A percentile compares a stretch with the other conserved stretches of the same genome.
These are phyloP conservation scores for Prototheca wickerhamii DNA, from an alignment of 163 green algal genomes.

Conservation along the genomic window DNA sequence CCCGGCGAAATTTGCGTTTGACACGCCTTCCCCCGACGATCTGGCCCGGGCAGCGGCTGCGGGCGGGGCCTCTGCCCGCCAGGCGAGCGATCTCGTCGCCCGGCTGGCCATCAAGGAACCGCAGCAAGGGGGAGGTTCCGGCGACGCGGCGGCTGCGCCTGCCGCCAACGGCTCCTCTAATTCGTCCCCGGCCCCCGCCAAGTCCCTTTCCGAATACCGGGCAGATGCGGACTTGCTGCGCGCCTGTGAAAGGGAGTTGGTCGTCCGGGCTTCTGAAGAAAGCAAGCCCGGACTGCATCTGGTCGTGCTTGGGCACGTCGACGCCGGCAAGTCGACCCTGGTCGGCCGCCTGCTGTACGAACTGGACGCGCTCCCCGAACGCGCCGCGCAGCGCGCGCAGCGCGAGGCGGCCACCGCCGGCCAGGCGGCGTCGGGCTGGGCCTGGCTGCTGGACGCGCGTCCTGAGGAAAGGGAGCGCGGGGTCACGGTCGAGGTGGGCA, in stretches of 20 bases:
- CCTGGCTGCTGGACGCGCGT: constrained; percentile 90
- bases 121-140: background rate
- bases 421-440: constrained; percentile 88
- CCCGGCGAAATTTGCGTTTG: constrained; percentile 28
- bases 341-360: constrained; percentile 74
- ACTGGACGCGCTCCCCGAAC: constrained; percentile 31
- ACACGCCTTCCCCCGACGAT: constrained; percentile 63
- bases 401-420: constrained; percentile 60
- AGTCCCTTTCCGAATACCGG: constrained; percentile 36
- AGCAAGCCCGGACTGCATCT: constrained; percentile 54
- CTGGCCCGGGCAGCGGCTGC: constrained; percentile 24
- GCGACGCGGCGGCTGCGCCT: background rate
- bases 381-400: constrained; percentile 30
- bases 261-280: constrained; percentile 13
- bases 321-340: constrained; percentile 92
- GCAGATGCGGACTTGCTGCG: constrained; percentile 43
- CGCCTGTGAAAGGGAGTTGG: constrained; percentile 22
- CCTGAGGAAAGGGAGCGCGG: constrained; percentile 81
- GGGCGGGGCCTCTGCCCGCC: background rate
- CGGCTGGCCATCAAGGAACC: constrained; percentile 6
- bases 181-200: background rate
- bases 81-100: background rate
- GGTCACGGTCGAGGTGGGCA: constrained; percentile 90
- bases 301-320: constrained; percentile 91
- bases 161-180: background rate